phyloP scores from a whole-genome alignment of 2,329 filamentous ascomycete genomes.

The Aspergillus oerlinghausenensis region DNA sequence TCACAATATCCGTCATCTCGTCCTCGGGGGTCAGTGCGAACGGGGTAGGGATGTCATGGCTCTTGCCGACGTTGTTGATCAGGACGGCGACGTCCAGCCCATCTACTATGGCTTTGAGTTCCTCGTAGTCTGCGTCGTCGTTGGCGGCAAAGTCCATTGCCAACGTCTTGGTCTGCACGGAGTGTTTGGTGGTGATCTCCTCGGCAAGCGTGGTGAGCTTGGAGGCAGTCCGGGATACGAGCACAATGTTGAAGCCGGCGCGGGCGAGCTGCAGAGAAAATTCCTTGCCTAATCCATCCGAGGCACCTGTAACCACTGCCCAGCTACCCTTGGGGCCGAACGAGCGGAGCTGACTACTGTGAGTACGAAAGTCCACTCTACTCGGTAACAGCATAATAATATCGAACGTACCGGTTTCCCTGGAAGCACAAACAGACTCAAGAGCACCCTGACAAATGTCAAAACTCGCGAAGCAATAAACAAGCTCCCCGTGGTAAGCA shows the following conservation, averaged over 20 bases:
- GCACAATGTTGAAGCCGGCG: constrained; percentile 90
- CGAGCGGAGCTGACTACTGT: constrained; percentile 66
- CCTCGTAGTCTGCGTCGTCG: constrained; percentile 72
- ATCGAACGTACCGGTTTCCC: constrained; percentile 43
- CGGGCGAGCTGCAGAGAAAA: constrained; percentile 84
- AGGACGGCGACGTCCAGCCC: constrained; percentile 79
- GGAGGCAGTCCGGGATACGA: constrained; percentile 90
- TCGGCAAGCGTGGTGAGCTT: constrained; percentile 76
- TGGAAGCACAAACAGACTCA: constrained; percentile 64
- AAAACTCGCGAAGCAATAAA: constrained; percentile 54
- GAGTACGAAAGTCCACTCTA: constrained; percentile 4
- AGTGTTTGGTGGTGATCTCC: constrained; percentile 68
- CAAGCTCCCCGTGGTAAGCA: constrained; percentile 52
- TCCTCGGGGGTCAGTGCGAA: constrained; percentile 74
- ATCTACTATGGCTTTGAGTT: constrained; percentile 62
- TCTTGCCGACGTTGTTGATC: constrained; percentile 95
- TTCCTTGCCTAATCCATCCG: constrained; percentile 95
- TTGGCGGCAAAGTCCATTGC: constrained; percentile 90
- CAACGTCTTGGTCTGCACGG: constrained; percentile 68
- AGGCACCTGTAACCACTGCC: constrained; percentile 92
- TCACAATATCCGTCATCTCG: constrained; percentile 86
- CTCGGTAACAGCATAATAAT: background rate
- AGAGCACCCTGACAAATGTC: constrained; percentile 57
- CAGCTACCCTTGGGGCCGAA: constrained; percentile 91
- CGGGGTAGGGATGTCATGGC: constrained; percentile 85